phyloP scores from a whole-genome alignment of 495 filamentous ascomycete genomes.

The Neurospora sp. region DNA sequence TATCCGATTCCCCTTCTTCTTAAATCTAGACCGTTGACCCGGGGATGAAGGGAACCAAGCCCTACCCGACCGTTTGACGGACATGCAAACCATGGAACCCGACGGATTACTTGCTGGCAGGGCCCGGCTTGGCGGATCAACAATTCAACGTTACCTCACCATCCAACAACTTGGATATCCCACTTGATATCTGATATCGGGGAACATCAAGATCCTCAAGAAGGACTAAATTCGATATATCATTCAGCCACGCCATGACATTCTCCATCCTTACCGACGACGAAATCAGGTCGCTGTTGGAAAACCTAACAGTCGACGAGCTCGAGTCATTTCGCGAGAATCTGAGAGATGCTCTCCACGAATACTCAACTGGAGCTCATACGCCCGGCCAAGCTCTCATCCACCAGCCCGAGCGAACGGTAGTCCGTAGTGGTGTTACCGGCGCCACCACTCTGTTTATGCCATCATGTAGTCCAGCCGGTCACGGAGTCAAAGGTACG shows the following conservation, averaged over 20 bases:
- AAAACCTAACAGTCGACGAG: slow-evolving; percentile 59
- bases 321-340: slow-evolving; percentile 51
- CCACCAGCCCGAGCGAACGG: slow-evolving; percentile 69
- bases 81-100: neutral
- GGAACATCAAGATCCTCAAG: neutral
- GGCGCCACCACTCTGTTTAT: slow-evolving; percentile 84
- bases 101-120: neutral
- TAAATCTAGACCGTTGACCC: neutral
- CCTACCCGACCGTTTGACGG: neutral
- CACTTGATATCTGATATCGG: neutral
- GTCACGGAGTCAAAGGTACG: slow-evolving; percentile 42
- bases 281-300: slow-evolving; percentile 60
- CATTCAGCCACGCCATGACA: slow-evolving; percentile 43
- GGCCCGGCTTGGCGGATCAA: neutral
- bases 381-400: slow-evolving; percentile 32
- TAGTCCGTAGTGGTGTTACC: slow-evolving; percentile 51
- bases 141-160: neutral
- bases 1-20: neutral
- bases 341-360: slow-evolving; percentile 67
- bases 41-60: neutral
- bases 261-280: slow-evolving; percentile 65
- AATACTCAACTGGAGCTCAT: slow-evolving; percentile 65
- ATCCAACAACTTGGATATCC: neutral
- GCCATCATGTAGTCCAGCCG: slow-evolving; percentile 53
- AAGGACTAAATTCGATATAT: neutral